Percentiles rank a stretch among this genome's conserved stretches.
Evolutionary conservation across 1,284 basidiomycete genomes (phyloP).

Genomic region (Schizopora paradoxa): DNA sequence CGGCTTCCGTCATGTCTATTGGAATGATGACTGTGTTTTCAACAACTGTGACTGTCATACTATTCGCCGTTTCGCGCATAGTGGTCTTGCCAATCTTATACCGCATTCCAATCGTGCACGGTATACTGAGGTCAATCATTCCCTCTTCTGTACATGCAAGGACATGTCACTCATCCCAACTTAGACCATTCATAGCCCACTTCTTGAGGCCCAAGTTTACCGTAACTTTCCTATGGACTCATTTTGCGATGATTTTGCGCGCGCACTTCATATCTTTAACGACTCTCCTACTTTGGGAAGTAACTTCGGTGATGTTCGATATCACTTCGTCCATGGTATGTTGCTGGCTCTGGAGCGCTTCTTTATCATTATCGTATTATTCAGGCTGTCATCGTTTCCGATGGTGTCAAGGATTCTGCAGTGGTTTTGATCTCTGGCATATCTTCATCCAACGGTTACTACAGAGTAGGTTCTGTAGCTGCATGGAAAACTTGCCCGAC

Average conservation of each 20-base stretch:
- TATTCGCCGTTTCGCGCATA: conserved; percentile 42
- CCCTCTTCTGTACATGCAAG: background rate
- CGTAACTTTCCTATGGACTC: conserved; percentile 40
- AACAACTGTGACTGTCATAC: conserved; percentile 32
- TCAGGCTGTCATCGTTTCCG: conserved; percentile 8
- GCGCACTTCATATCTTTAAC: conserved; percentile 45
- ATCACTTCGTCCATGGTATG: conserved; percentile 42
- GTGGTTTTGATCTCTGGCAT: conserved; percentile 12
- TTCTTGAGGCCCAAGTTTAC: conserved; percentile 56
- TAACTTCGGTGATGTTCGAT: conserved; percentile 55
- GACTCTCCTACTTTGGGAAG: conserved; percentile 55
- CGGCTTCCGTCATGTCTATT: conserved; percentile 34
- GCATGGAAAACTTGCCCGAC: background rate
- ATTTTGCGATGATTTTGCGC: conserved; percentile 41
- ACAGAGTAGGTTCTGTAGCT: conserved; percentile 22
- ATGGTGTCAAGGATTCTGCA: conserved; percentile 7
- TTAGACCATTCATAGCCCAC: conserved; percentile 52
- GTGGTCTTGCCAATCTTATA: conserved; percentile 47
- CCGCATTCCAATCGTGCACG: conserved; percentile 44
- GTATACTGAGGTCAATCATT: conserved; percentile 31
- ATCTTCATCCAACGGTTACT: conserved; percentile 26
- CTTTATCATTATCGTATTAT: background rate
- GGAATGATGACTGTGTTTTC: conserved; percentile 37
- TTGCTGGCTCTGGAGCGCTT: background rate
- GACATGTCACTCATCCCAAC: background rate